Base-by-base conservation (phyloP, 306 rosid species). In the Pyrus communis region DNA sequence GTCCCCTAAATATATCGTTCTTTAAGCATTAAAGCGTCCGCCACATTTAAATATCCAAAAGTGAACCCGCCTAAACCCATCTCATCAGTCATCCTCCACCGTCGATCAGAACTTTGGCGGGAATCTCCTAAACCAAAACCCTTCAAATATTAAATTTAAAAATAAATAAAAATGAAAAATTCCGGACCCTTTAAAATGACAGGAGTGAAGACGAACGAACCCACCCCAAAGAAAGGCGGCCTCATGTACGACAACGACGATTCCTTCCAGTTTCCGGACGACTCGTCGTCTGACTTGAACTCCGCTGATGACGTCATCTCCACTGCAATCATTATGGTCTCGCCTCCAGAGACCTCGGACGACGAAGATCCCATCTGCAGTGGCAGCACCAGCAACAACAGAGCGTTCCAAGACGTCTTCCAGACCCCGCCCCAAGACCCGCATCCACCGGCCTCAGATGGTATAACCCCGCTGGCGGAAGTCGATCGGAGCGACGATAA, bases 351-450 rank as follows among this genome's bases (percentile, higher is more conserved):
- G 11, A 80, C 46, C 77, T 33, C 74, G 3, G 35, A 60, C 1
- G 77, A 7, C n/a, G 58, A 28, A 4, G 64, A 11, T 3, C 22
- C 33, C 77, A 58, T 73, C 75, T 51, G 21, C 55, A 51, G 55
- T 19, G 18, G 55, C 55, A 17, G 3, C 9, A 35, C 49, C 67
- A 28, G 3, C 11, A n/a, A 76, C 11, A 51, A 11, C 66, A 63
- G 52, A 63, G 52, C 31, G 78, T 67, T 81, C 11, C 82, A 73
- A 62, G 88, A 88, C 21, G 82, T 82, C 18, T 91, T 85, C 60
- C 86, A 82, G 66, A 91, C 91, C 5, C 93, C 89, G 2, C 89
- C 93, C 1, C 88, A 89, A 76, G 78, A 78, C 19, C 31, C 84
- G 0, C 49, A 78, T 51, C 27, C 49, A 11, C 71, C 42, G 14